phyloP scores from a whole-genome alignment of 78 protist genomes.

The Monocercomonoides exilis region DNA sequence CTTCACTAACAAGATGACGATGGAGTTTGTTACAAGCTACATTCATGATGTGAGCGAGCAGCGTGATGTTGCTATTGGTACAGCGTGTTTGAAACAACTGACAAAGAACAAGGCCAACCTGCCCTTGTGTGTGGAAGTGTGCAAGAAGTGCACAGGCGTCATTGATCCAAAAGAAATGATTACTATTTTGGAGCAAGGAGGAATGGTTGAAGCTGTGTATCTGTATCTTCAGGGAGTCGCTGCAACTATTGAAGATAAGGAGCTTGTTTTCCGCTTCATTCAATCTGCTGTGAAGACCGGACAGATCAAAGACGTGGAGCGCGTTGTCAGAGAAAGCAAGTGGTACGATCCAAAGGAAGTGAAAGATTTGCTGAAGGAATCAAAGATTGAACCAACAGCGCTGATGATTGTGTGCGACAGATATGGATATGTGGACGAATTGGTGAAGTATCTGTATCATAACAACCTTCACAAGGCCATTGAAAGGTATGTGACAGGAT shows the following conservation, averaged over 20 bases:
- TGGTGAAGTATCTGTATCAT: conserved; percentile 68
- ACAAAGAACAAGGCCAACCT: conserved; percentile 64
- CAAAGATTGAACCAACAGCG: conserved; percentile 83
- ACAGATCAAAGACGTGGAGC: conserved; percentile 87
- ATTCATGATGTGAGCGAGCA: background rate
- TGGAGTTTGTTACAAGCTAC: conserved; percentile 23
- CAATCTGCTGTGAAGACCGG: conserved; percentile 86
- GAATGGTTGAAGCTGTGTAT: conserved; percentile 19
- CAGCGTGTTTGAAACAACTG: conserved; percentile 77
- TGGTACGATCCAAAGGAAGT: conserved; percentile 79
- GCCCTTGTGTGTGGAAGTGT: conserved; percentile 83
- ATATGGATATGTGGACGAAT: conserved; percentile 86
- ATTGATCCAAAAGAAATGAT: conserved; percentile 65
- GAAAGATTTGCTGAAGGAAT: conserved; percentile 88
- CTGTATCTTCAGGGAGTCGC: conserved; percentile 53
- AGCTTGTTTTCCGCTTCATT: conserved; percentile 92
- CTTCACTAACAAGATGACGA: conserved; percentile 53
- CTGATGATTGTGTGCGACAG: conserved; percentile 96
- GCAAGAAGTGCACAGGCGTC: conserved; percentile 76
- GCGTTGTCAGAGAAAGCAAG: conserved; percentile 83
- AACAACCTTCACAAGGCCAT: conserved; percentile 64
- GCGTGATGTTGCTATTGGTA: conserved; percentile 14
- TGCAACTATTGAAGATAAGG: conserved; percentile 59
- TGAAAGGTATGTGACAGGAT: conserved; percentile 84
- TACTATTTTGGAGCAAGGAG: conserved; percentile 62